Evolutionary conservation across 1,284 basidiomycete genomes (phyloP), one percentile per base, ranked within the genome.

Genomic region (Takashimella koratensis): DNA sequence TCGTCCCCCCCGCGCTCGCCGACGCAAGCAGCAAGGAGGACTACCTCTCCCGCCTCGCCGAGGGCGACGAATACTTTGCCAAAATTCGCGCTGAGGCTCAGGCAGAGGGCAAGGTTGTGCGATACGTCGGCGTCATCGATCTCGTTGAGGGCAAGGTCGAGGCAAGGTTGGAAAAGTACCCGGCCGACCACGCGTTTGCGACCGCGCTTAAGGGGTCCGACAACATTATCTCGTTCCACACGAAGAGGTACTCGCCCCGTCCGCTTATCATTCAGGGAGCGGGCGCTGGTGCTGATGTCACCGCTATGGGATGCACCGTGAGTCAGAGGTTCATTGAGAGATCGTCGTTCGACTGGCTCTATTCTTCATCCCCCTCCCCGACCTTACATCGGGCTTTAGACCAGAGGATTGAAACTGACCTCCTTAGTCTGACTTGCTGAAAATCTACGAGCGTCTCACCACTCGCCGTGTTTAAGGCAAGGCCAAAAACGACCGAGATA

Each of bases 171-270:
- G 88, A 90, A 70, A 88, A 86, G 90, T 98, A 98, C 74, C 84
- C 91, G 6, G 81, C 80, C 21, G 83, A 85, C 23, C 95, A 98
- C 74, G 87, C 95, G 0, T 98, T 98, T 66, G 95, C 93, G 1
- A 95, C 93, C 1, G 90, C 92, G 0, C 83, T 98, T 11, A 88
- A 89, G 27, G 96, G 95, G 1, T 93, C 91, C 22, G 96, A 98
- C 77, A 98, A 98, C 76, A 98, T 98, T 70, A 84, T 99, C 71
- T 90, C 95, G 78, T 98, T 98, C 83, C 86, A 90, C 73, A 97
- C 95, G 0, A 86, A 89, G 73, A 81, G 96, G 51, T 93, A 94
- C 66, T 85, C 86, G 21, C 82, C 85, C 5, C 78, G 89, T 51
- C 89, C 95, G 0, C 79, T 99, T 57, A 89, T 97, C 59, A 82